Evolutionary conservation across 495 filamentous ascomycete species (phyloP), one percentile per base, ranked within the genome.

Genomic region (Penicillium coprophilum): DNA sequence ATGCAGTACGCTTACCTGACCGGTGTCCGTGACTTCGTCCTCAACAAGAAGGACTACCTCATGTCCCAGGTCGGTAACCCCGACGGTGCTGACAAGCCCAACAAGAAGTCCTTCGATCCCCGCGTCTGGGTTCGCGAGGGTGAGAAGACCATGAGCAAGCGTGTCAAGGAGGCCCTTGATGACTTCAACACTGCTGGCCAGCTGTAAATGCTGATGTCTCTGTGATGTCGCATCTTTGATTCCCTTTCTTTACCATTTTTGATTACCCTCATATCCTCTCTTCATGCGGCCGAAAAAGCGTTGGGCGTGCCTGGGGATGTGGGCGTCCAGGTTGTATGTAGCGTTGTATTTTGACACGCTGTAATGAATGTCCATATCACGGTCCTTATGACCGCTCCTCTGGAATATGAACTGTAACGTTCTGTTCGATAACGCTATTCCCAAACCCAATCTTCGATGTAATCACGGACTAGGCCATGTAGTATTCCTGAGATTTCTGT

Each of bases 101-200:
- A 98, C 84, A 98, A 98, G 88, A 97, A 96, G 82, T 93, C 82
- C 85, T 97, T 94, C 76, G 93, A 97, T 66, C 87, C 86, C 56
- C 73, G 80, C 56, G 75, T 80, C 41, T 81, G 80, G 77, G 87
- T 97, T 45, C 88, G 93, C 57, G 91, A 95, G 80, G 93, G 93
- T 66, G 93, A 97, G 84, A 94, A 96, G 86, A 94, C 87, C 67
- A 97, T 97, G 93, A 85, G 80, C 62, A 79, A 81, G 60, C 87
- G 93, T 67, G 85, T 96, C 41, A 72, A 83, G 70, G 85, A 87
- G 66, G 91, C 85, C 34, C 85, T 99, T 51, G 78, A 85, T 59
- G 94, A 96, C 77, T 98, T 98, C 85, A 92, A 93, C 77, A 86
- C 92, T 59, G 82, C 91, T 63, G 83, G 82, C 66, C 83, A 93